These are phyloP conservation scores for Carex littledalei DNA, from an alignment of 176 grass and related monocot genomes.

Conservation along the genomic window DNA sequence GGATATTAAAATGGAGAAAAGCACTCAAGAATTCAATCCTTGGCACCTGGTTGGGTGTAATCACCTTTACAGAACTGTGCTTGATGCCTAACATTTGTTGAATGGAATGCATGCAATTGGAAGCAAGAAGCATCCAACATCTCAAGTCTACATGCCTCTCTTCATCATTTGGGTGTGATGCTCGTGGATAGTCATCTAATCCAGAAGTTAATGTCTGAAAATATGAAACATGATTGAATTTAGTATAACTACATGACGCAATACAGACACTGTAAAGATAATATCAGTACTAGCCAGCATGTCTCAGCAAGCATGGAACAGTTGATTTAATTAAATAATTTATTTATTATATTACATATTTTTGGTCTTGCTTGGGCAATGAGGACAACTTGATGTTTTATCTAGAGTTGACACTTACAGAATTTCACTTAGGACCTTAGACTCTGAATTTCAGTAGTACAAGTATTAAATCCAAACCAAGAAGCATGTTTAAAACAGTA, in stretches of 20 bases:
- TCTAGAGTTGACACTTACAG: not conserved
- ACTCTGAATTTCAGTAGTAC: not conserved
- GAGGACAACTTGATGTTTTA: not conserved
- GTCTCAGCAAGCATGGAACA: not conserved
- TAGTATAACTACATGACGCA: not conserved
- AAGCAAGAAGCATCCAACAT: slow-evolving; percentile 95
- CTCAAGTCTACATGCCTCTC: slow-evolving; percentile 87
- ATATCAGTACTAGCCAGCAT: not conserved
- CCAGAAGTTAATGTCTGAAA: slow-evolving; percentile 91
- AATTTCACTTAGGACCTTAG: not conserved
- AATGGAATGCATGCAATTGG: slow-evolving; percentile 85
- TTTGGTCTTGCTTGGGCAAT: not conserved
- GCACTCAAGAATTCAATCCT: not conserved
- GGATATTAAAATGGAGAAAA: not conserved
- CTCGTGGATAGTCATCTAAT: slow-evolving; percentile 93
- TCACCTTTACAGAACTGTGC: slow-evolving; percentile 38
- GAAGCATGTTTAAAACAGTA: not conserved
- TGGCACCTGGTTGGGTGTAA: not conserved
- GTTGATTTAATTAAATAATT: not conserved
- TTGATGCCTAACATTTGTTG: slow-evolving; percentile 64
- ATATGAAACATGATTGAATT: slow-evolving; percentile 17
- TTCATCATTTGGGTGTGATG: slow-evolving; percentile 90
- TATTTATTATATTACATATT: not conserved
- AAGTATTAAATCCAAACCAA: not conserved
- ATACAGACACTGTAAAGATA: not conserved